Conservation (phyloP, 208 protist species). For the Phytomonas sp. region DNA sequence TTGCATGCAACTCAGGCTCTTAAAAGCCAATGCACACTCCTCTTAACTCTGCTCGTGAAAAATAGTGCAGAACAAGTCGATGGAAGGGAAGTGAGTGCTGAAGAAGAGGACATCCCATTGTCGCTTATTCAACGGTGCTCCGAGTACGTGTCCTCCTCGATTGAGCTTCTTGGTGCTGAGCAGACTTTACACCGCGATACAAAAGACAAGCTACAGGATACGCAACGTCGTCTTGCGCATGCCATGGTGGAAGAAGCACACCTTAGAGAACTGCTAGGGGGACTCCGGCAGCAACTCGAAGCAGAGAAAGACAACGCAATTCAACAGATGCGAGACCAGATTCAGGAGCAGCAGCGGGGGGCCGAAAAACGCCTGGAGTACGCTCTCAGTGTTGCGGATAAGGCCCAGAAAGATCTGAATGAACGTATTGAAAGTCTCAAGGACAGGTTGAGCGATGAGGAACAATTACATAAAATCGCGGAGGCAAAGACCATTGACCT, state of each 20-base stretch:
- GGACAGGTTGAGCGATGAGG: neutral
- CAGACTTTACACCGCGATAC: neutral
- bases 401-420: conserved; percentile 6
- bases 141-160: neutral
- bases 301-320: conserved; percentile 22
- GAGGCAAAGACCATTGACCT: neutral
- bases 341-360: conserved; percentile 16
- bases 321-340: conserved; percentile 11
- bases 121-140: neutral
- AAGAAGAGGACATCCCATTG: neutral
- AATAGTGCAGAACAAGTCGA: neutral
- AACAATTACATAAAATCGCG: neutral
- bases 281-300: neutral
- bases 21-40: neutral
- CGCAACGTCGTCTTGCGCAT: neutral
- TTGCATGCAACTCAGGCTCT: neutral
- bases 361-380: conserved; percentile 6
- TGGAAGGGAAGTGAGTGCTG: neutral
- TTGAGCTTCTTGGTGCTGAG: neutral
- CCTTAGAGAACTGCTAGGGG: neutral
- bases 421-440: neutral
- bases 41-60: neutral
- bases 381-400: conserved; percentile 5
- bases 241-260: neutral
- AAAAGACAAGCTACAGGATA: neutral